Base-by-base conservation (phyloP, 768 basidiomycete species). In the Xerocomellus dryophilus region DNA sequence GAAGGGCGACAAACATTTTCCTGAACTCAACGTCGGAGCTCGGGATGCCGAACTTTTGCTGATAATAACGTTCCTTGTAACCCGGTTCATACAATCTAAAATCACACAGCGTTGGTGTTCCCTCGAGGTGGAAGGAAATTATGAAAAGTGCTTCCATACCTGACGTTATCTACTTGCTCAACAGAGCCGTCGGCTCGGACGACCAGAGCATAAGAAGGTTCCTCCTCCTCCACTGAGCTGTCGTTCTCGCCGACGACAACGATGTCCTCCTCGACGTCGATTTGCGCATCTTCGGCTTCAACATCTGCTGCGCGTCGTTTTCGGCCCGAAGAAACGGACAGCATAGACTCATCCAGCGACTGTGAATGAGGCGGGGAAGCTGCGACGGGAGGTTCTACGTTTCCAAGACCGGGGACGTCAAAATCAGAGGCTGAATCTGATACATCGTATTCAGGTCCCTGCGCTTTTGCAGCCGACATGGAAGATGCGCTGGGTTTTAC, bases 21-120 rank as follows among this genome's bases (percentile, higher is more conserved):
- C 82, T 80, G 71, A 93, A 89, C 53, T 85, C 84, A 2, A 63
- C 68, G 61, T 98, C 90, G n/a, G 73, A 78, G 18, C 79, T 69
- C 59, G 87, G 81, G 12, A 91, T 75, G 2, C 86, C 86, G 65
- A 98, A 99, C 73, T 99, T 99, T 65, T 91, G 87, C 43, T 81
- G 78, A 63, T 99, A 99, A 69, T 99, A 99, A 38, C 97, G 83
- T 61, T 95, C 92, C 68, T 84, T 86, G 71, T 99, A 99, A 25
- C 96, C 97, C 2, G 94, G 85, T 70, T 98, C 94, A 86, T 92
- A 99, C 20, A 98, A 74, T 66, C 96, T 98, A 62, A 47, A 54
- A 45, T 54, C 21, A 43, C 10, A 38, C 15, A 41, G 15, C 14
- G 34, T 56, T 50, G 60, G 31, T 39, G 38, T 53, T 38, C 21